phyloP scores from a whole-genome alignment of 116 monocot species.

The Zostera marina region DNA sequence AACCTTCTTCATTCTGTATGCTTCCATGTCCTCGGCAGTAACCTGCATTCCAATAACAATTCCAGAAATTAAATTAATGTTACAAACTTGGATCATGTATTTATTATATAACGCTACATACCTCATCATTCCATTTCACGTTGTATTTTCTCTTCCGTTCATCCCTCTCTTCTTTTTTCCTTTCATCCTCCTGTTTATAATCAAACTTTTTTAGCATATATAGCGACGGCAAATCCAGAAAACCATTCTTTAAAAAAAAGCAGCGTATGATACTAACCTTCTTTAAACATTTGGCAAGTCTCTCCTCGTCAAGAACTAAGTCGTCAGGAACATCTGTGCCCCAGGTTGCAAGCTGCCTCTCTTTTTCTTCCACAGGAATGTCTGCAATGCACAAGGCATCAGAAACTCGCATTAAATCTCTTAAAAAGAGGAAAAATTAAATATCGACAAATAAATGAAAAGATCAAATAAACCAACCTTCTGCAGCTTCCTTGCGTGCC shows the following conservation, averaged over 20 bases:
- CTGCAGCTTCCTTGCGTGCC: slow-evolving; percentile 69
- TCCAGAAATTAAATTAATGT: no score
- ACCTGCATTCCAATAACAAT: slow-evolving; percentile 20
- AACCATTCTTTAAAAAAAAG: no score
- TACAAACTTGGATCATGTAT: no score
- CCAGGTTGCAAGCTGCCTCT: slow-evolving; percentile 76
- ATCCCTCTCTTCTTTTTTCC: slow-evolving; percentile 17
- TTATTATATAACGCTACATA: slow-evolving; percentile 5
- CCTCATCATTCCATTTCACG: slow-evolving; percentile 88
- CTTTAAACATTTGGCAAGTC: slow-evolving; percentile 60
- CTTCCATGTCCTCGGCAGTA: slow-evolving; percentile 92
- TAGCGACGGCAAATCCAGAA: no score
- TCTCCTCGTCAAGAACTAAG: slow-evolving; percentile 59
- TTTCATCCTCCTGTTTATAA: slow-evolving; percentile 26
- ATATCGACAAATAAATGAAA: background rate
- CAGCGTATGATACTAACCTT: slow-evolving; percentile 22
- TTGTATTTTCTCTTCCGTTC: slow-evolving; percentile 96
- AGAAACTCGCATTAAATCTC: background rate
- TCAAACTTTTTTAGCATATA: background rate
- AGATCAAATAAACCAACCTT: slow-evolving; percentile 29
- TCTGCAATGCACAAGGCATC: slow-evolving; percentile 22
- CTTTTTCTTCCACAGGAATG: slow-evolving; percentile 29
- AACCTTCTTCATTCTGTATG: slow-evolving; percentile 74
- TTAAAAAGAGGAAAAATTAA: background rate
- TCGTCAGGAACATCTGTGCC: slow-evolving; percentile 90